Base-by-base conservation (phyloP, 352 stramenopile genomes). In the Labyrinthula sp. region DNA sequence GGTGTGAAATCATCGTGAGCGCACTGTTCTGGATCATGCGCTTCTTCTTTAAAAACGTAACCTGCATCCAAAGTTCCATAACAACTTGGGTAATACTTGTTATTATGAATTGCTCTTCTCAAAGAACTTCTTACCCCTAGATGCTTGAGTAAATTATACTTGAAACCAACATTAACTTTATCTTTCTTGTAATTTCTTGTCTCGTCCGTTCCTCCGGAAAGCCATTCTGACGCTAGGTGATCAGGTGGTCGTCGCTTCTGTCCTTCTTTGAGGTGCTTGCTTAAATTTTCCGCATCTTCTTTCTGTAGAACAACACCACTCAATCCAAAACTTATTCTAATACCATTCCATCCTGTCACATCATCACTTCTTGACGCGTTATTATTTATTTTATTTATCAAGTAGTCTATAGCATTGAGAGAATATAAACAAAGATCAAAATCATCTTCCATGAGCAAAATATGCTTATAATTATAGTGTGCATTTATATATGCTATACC, bases 161-260 rank as follows among this genome's bases (percentile, higher is more conserved):
- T 50, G 34, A 71, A 73, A 9, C 54, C 54, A 22, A 70, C 36
- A 34, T 74, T 64, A 12, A 14, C 8, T 9, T 63, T 43, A 12
- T 58, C 37, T 15, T 30, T 30, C 33, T 71, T 73, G 35, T 67
- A 46, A 17, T 9, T 25, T 15, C 24, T 14, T 17, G 26, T 59
- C 33, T 73, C 43, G 1, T 23, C 17, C 9, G 47, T 73, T 33
- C 74, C 65, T 9, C 65, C 65, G 1, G 64, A 60, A 50, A 68
- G 74, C 65, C 65, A 73, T 47, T 73, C 65, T 9, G 72, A 61
- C 9, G 67, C 62, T 18, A 72, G 57, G 48, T 72, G 65, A 35
- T 72, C 65, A 15, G 65, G 65, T n/a, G 66, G 65, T n/a, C 65
- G 41, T 14, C 59, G 45, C 15, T 34, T 35, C 35, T 72, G 61